Evolutionary conservation across 2,329 filamentous ascomycete species (phyloP).

Genomic region (Coniella lustricola): DNA sequence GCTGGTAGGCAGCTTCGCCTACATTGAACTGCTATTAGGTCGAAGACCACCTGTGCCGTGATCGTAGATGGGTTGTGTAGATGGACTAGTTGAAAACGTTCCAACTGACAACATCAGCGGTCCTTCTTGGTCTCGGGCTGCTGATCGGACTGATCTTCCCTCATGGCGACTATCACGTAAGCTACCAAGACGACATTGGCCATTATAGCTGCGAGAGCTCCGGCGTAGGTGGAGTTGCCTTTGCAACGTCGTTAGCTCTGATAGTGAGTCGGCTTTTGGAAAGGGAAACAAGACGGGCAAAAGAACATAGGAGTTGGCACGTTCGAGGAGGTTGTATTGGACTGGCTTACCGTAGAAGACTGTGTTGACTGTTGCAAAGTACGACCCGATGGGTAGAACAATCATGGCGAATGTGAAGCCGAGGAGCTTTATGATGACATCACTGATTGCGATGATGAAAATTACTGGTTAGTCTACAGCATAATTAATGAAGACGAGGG

Average conservation of each 20-base stretch:
- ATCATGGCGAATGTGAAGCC: conserved; percentile 91
- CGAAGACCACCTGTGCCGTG: too few relatives aligned
- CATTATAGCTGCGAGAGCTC: conserved; percentile 75
- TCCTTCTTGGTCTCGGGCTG: conserved; percentile 41
- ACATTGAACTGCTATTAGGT: too few relatives aligned
- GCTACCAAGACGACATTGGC: conserved; percentile 85
- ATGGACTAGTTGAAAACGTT: too few relatives aligned
- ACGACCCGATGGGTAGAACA: conserved; percentile 75
- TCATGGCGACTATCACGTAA: conserved; percentile 90
- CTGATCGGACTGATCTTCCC: conserved; percentile 62
- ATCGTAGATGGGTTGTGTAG: too few relatives aligned
- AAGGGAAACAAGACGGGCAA: background rate
- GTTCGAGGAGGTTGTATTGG: background rate
- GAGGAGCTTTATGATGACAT: conserved; percentile 85
- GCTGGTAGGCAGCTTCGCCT: too few relatives aligned
- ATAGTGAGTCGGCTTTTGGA: too few relatives aligned
- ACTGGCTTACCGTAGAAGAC: conserved; percentile 63
- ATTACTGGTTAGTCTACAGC: too few relatives aligned
- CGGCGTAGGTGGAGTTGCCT: conserved; percentile 83
- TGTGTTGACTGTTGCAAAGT: conserved; percentile 71
- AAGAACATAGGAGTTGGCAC: too few relatives aligned
- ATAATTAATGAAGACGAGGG: too few relatives aligned
- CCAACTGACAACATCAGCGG: conserved; percentile 24
- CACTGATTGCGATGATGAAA: conserved; percentile 34
- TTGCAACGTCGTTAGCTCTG: background rate